Base-by-base conservation (phyloP, 1,284 basidiomycete species). In the Afroboletus lepidellus region DNA sequence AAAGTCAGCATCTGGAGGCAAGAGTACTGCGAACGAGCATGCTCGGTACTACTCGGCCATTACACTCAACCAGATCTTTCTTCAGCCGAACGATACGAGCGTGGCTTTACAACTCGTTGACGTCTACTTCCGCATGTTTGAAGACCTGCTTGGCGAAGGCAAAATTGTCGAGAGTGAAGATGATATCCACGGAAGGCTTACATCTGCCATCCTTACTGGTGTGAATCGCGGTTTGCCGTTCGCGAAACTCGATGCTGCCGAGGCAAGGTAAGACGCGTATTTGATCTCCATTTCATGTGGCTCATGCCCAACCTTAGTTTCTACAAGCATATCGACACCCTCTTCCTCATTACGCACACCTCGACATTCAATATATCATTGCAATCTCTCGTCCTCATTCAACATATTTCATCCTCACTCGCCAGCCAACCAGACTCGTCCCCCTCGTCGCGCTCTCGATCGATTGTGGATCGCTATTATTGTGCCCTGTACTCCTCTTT, bases 221-320 rank as follows among this genome's bases (percentile, higher is more conserved):
- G 88, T 99, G 41, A 98, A 98, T 66, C 91, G 97, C 25, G 94
- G 96, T 1, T 74, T 98, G 51, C 97, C 97, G 0, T 99, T 93
- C 65, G 92, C 94, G 12, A 89, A 88, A 62, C 77, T 88, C 62
- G 71, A 83, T 64, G 77, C 81, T 38, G 77, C 77, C 46, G 75
- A 79, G 54, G 73, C 74, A 38, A 76, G 77, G 80, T 85, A 61
- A 44, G 3, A 1, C 46, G 73, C 62, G 18, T 24, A 20, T 39
- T 27, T 13, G n/a, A 4, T 8, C 32, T 41, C 5, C 7, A 23
- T 48, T 48, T 34, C 62, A n/a, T 50, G 36, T 23, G 20, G 29
- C 50, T 60, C 21, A 56, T 47, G 23, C 38, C 33, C 12, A 24
- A 37, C 1, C 39, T 21, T 60, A 92, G 89, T 18, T 86, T 98